These are phyloP conservation scores for Lachnellula hyalina DNA, from an alignment of 2,329 filamentous ascomycete species.

Conservation along the genomic window DNA sequence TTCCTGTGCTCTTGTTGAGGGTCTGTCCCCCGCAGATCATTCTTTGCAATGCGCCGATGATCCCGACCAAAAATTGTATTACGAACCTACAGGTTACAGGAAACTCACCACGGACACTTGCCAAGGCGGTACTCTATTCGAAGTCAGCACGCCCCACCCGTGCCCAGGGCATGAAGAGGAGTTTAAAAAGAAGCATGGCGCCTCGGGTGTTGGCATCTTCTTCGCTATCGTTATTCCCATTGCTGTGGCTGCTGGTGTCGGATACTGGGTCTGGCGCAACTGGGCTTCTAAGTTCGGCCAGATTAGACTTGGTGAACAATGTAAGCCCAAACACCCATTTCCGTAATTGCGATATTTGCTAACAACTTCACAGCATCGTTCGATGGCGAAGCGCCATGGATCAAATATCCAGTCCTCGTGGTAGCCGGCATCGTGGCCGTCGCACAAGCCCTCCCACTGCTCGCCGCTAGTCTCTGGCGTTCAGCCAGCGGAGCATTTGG, in stretches of 20 bases:
- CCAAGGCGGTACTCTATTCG: slow-evolving; percentile 65
- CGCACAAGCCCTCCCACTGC: slow-evolving; percentile 59
- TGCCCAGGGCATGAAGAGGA: slow-evolving; percentile 81
- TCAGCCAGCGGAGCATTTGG: slow-evolving; percentile 48
- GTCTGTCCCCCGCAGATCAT: slow-evolving; percentile 61
- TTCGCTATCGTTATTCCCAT: slow-evolving; percentile 78
- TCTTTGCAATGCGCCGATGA: slow-evolving; percentile 53
- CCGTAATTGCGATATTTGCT: slow-evolving; percentile 7
- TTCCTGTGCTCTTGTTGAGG: slow-evolving; percentile 70
- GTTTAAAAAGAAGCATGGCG: slow-evolving; percentile 67
- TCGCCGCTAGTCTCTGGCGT: slow-evolving; percentile 70
- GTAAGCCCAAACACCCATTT: slow-evolving; percentile 21
- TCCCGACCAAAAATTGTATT: slow-evolving; percentile 70
- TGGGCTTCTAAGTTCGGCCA: slow-evolving; percentile 90
- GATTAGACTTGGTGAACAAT: slow-evolving; percentile 77
- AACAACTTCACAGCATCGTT: slow-evolving; percentile 37
- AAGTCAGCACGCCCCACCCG: slow-evolving; percentile 54
- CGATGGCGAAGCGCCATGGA: slow-evolving; percentile 68
- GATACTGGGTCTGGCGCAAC: slow-evolving; percentile 79
- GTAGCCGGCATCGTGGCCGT: slow-evolving; percentile 60
- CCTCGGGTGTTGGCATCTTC: slow-evolving; percentile 72
- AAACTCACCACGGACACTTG: slow-evolving; percentile 88
- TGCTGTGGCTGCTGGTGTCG: slow-evolving; percentile 61
- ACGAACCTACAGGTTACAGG: slow-evolving; percentile 80
- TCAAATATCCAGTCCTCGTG: slow-evolving; percentile 76